Conservation (phyloP, 2,329 filamentous ascomycete species). For the Hysterium pulicare region DNA sequence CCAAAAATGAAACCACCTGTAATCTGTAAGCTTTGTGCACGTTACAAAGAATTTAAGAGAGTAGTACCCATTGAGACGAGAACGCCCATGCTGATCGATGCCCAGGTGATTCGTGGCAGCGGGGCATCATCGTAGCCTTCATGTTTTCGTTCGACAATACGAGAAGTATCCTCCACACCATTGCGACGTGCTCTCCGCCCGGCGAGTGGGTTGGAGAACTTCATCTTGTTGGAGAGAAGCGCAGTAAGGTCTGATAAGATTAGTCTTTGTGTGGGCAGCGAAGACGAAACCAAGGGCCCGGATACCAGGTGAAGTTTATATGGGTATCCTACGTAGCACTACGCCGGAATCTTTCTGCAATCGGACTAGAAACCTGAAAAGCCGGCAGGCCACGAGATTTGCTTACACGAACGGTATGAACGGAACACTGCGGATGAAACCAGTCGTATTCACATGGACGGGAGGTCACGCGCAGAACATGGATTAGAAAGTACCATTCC, state of each 20-base stretch:
- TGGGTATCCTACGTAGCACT: background rate
- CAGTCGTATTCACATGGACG: no score
- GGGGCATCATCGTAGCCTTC: slow-evolving; percentile 21
- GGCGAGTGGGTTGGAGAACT: slow-evolving; percentile 14
- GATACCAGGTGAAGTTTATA: background rate
- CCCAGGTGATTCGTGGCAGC: slow-evolving; percentile 19
- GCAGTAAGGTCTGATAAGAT: no score
- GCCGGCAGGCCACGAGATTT: background rate
- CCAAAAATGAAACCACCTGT: slow-evolving; percentile 38
- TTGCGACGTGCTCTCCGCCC: slow-evolving; percentile 13
- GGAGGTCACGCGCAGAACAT: no score
- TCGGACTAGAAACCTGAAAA: background rate
- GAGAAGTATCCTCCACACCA: slow-evolving; percentile 13
- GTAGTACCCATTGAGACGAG: slow-evolving; percentile 2
- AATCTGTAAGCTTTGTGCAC: no score
- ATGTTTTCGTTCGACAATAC: slow-evolving; percentile 18
- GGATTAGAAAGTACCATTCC: no score
- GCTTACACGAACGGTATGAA: no score
- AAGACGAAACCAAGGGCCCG: background rate
- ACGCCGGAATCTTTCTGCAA: background rate
- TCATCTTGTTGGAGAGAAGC: no score
- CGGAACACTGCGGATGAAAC: no score
- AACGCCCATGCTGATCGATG: slow-evolving; percentile 9
- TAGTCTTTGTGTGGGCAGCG: no score
- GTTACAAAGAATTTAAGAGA: no score